Evolutionary conservation across 345 rosid species (phyloP), one percentile per base, ranked within the genome.

Genomic region (Syzygium grande): DNA sequence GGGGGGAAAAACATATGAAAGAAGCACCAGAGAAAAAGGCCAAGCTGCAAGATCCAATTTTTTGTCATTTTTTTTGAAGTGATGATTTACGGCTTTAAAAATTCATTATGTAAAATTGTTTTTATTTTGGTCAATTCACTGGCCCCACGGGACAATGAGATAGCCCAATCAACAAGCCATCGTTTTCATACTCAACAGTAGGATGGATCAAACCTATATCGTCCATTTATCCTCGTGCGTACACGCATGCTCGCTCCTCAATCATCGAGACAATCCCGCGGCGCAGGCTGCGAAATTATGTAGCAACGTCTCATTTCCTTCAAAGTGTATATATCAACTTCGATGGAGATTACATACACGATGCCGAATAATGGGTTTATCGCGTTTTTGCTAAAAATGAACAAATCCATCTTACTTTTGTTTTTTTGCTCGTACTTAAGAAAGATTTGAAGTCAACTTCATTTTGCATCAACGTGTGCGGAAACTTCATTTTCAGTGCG

Each of bases 221-320:
- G 61, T 56, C 61, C 46, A 43, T 43, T 56, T 22, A 56, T 56
- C 27, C 12, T 2, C 2, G 54, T 11, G 11, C 52, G 12, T 51
- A 11, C 12, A 7, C 3, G 11, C 43, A 0, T 73, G 22, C 80
- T 9, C 3, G 13, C 30, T 73, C 25, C 22, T 34, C 80, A 34
- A 34, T 4, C 5, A 17, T 12, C 12, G 43, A 73, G 49, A 17
- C 7, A 73, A 34, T 73, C 46, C 7, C 11, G 19, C 9, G 5
- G 3, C 5, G 10, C 0, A 9, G 0, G 9, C 0, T 10, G 12
- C 0, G 25, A 73, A 34, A 73, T 17, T 73, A 73, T 17, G 19
- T 73, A 73, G 22, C 38, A 12, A 73, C 17, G 80, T 22, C 30
- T 21, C 30, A 15, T 30, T 30, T 68, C 10, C 78, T 65, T 30